phyloP scores from a whole-genome alignment of 768 basidiomycete species.

The Xanthoconium purpureum region DNA sequence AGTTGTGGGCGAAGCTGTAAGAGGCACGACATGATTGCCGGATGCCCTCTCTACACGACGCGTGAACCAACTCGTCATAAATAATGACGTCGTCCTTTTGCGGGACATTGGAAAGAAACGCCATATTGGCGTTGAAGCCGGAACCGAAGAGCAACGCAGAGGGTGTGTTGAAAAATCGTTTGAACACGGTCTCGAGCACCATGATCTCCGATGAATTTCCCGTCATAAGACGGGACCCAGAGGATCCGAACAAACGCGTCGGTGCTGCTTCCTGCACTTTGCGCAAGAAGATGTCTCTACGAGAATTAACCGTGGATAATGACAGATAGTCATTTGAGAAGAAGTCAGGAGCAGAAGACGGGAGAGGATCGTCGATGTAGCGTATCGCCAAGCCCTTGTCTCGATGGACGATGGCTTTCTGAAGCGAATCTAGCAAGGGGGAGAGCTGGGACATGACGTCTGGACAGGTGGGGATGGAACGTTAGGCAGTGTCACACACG shows the following conservation, averaged over 20 bases:
- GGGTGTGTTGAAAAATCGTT: slow-evolving; percentile 26
- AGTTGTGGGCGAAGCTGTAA: slow-evolving; percentile 47
- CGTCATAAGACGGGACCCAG: slow-evolving; percentile 48
- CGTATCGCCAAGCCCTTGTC: slow-evolving; percentile 7
- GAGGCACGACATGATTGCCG: slow-evolving; percentile 31
- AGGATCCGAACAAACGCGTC: slow-evolving; percentile 40
- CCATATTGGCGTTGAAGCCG: slow-evolving; percentile 54
- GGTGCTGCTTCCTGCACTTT: slow-evolving; percentile 18
- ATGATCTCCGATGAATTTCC: slow-evolving; percentile 30
- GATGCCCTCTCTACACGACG: slow-evolving; percentile 52
- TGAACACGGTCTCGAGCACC: slow-evolving; percentile 11
- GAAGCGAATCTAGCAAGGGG: slow-evolving; percentile 14
- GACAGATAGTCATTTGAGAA: slow-evolving; percentile 55
- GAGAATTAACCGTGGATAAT: slow-evolving; percentile 33
- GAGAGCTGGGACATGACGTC: slow-evolving; percentile 7
- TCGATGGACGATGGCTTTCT: slow-evolving; percentile 7
- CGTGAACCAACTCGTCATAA: slow-evolving; percentile 53
- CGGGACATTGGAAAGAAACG: slow-evolving; percentile 47
- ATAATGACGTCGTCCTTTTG: slow-evolving; percentile 46
- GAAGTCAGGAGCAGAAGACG: slow-evolving; percentile 32
- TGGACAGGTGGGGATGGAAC: background rate
- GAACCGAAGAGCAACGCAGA: slow-evolving; percentile 50
- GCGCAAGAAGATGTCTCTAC: slow-evolving; percentile 36
- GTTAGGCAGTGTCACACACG: background rate
- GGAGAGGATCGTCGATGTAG: slow-evolving; percentile 15